Percentiles rank a stretch among this genome's conserved stretches.
Evolutionary conservation across 139 green algal genomes (phyloP).

Genomic region (Yamagishiella unicocca): DNA sequence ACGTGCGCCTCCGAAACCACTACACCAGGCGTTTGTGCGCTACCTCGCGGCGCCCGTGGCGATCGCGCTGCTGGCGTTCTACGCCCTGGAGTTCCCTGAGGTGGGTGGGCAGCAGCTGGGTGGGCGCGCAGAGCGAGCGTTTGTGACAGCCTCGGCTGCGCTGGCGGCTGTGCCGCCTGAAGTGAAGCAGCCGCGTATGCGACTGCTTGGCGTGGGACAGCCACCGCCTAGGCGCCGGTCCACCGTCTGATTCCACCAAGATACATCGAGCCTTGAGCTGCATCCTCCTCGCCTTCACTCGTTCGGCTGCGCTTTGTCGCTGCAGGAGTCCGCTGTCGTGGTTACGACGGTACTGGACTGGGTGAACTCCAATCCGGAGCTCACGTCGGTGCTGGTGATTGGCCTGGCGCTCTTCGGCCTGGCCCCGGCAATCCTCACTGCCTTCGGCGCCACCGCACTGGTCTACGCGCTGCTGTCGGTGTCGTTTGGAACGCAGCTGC

Average conservation of each 20-base stretch:
- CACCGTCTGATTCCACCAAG: too few species aligned
- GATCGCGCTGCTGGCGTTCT: slow-evolving; percentile 35
- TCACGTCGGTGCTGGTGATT: background rate
- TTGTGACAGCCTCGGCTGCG: too few species aligned
- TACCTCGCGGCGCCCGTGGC: slow-evolving; percentile 34
- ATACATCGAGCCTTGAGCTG: too few species aligned
- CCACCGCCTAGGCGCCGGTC: too few species aligned
- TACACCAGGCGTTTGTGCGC: slow-evolving; percentile 20
- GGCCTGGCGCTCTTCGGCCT: slow-evolving; percentile 28
- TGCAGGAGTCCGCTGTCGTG: slow-evolving; percentile 6
- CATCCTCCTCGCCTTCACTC: background rate
- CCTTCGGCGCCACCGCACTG: background rate
- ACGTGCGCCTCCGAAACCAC: too few species aligned
- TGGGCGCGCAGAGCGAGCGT: too few species aligned
- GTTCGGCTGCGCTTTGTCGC: background rate
- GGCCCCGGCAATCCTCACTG: slow-evolving; percentile 5
- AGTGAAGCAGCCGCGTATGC: too few species aligned
- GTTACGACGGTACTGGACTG: slow-evolving; percentile 14
- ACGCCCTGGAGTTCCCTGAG: slow-evolving; percentile 21
- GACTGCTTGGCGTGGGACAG: too few species aligned
- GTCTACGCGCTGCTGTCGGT: slow-evolving; percentile 38
- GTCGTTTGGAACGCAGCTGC: slow-evolving; percentile 23
- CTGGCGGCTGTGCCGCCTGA: too few species aligned
- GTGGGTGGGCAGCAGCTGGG: too few species aligned
- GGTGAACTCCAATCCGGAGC: slow-evolving; percentile 35